Conservation (phyloP, 129 eudicot genomes). For the Saposhnikovia divaricata region DNA sequence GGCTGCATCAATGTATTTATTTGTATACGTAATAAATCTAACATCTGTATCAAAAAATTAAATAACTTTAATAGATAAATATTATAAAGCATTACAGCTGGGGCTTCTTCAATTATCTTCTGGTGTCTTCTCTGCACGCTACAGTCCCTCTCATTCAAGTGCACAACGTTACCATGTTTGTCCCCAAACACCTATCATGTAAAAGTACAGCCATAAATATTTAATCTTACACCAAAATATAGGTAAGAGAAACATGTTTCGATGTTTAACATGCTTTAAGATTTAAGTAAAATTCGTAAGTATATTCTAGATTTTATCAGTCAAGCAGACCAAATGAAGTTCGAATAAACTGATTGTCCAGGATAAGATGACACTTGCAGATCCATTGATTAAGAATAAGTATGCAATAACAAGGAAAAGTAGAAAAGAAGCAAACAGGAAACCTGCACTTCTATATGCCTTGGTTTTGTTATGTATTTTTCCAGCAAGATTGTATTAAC, state of each 20-base stretch:
- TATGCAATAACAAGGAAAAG: background rate
- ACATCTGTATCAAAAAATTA: background rate
- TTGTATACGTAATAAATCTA: conserved; percentile 11
- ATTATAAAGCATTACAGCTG: conserved; percentile 57
- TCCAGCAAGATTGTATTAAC: conserved; percentile 78
- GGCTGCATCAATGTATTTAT: conserved; percentile 56
- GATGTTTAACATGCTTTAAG: background rate
- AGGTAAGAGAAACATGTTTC: background rate
- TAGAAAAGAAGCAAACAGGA: conserved; percentile 2
- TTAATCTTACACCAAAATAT: conserved; percentile 3
- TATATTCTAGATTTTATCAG: background rate
- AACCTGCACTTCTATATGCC: conserved; percentile 99
- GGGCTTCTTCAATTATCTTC: conserved; percentile 99
- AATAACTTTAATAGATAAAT: background rate
- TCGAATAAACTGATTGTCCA: background rate
- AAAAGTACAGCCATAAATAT: conserved; percentile 11
- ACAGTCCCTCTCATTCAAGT: conserved; percentile 95
- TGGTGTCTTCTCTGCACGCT: conserved; percentile 99
- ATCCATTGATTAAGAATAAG: background rate
- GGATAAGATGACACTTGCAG: conserved; percentile 1
- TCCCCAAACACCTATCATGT: conserved; percentile 81
- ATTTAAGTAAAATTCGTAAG: background rate
- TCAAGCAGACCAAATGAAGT: conserved; percentile 7
- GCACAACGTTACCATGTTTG: conserved; percentile 72
- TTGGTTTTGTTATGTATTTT: conserved; percentile 87